Percentiles rank a stretch among this genome's conserved stretches.
phyloP scores from a whole-genome alignment of 768 basidiomycete genomes.

The Termitomyces sp. region DNA sequence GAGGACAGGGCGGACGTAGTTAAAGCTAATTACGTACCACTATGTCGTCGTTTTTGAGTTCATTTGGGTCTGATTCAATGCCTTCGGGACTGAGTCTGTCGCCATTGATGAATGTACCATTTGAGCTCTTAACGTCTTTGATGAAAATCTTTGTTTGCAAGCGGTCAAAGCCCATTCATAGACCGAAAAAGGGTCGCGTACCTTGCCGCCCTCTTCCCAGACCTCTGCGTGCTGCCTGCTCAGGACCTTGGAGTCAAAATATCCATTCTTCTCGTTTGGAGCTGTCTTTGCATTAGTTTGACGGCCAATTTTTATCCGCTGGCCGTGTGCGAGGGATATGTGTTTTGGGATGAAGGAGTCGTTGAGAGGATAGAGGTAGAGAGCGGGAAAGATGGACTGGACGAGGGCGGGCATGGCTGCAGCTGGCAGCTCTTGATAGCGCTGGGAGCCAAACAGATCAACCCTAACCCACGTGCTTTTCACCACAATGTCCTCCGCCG shows the following conservation, averaged over 20 bases:
- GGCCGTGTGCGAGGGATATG: constrained; percentile 68
- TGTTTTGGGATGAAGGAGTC: constrained; percentile 95
- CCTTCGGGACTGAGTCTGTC: constrained; percentile 89
- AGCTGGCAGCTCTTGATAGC: constrained; percentile 15
- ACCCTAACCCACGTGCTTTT: constrained; percentile 15
- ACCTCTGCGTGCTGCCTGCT: constrained; percentile 96
- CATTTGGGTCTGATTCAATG: constrained; percentile 87
- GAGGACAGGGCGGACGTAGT: constrained; percentile 2
- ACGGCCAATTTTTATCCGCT: constrained; percentile 87
- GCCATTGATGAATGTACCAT: constrained; percentile 97
- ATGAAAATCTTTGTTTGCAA: constrained; percentile 74
- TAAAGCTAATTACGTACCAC: constrained; percentile 60
- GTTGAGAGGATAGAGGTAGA: constrained; percentile 87
- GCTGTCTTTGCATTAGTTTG: constrained; percentile 96
- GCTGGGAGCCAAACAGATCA: constrained; percentile 16
- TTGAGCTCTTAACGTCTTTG: constrained; percentile 97
- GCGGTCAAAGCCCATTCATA: constrained; percentile 1
- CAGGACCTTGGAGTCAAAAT: constrained; percentile 93
- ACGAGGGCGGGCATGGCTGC: constrained; percentile 27
- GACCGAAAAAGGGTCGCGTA: constrained; percentile 25
- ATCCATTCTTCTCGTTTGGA: constrained; percentile 90
- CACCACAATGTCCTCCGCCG: constrained; percentile 1
- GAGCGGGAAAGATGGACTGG: constrained; percentile 36
- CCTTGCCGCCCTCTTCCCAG: constrained; percentile 91
- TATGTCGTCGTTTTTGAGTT: constrained; percentile 93